These are phyloP conservation scores for Geotrichum candidum DNA, from an alignment of 1,139 yeast species.

Conservation along the genomic window DNA sequence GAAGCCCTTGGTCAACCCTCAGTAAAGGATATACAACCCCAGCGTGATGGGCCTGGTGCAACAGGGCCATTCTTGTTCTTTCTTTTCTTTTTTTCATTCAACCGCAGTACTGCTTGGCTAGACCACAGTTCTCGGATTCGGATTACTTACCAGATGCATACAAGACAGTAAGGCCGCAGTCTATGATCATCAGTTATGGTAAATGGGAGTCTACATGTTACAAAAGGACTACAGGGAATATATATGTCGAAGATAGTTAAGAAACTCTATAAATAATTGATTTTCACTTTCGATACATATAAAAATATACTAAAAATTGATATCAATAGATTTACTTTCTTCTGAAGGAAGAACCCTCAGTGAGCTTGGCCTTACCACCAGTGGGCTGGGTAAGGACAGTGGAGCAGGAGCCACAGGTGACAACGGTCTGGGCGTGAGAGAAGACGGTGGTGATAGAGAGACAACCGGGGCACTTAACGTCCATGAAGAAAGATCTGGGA, in stretches of 20 bases:
- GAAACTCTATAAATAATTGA: neutral
- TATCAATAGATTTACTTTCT: constrained; percentile 60
- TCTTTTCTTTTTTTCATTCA: neutral
- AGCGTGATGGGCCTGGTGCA: neutral
- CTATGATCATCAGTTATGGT: neutral
- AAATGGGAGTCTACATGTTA: too few species aligned
- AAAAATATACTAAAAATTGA: too few species aligned
- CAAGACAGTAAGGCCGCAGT: neutral
- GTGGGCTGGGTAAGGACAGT: constrained; percentile 98
- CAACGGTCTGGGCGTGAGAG: constrained; percentile 99
- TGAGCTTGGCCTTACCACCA: constrained; percentile 99
- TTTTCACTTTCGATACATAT: neutral
- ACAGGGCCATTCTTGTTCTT: neutral
- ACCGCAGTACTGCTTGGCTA: neutral
- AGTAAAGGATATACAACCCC: too few species aligned
- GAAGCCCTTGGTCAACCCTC: neutral
- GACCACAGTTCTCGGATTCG: neutral
- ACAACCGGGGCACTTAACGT: constrained; percentile 99
- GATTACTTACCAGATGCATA: neutral
- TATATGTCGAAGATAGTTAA: neutral
- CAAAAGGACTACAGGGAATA: neutral
- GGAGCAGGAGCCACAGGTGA: constrained; percentile 97
- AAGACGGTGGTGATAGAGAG: constrained; percentile 97
- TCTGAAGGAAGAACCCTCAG: constrained; percentile 99
- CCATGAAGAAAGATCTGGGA: constrained; percentile 99